Evolutionary conservation across 208 protist genomes (phyloP), one percentile per base, ranked within the genome.

Genomic region (Trypanosomatidae sp.): DNA sequence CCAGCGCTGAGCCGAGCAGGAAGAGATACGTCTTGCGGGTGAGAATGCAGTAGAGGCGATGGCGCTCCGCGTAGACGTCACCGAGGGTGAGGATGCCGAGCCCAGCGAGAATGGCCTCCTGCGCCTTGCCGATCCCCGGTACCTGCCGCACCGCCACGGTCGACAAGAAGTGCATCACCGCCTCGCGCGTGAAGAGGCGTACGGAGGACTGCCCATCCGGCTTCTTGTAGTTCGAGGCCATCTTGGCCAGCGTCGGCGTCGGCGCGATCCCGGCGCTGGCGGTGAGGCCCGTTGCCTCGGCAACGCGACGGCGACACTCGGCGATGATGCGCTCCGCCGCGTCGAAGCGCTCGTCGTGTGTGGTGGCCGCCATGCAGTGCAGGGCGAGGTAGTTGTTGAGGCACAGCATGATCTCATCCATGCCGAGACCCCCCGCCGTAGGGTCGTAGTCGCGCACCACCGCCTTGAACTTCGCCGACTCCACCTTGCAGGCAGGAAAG

Each of bases 201-300:
- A 93, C 73, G 0, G 82, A 49, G 59, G 88, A 90, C 81, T 98
- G 95, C 17, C 95, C 97, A 67, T 98, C 91, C 12, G 97, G 97
- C 77, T 98, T 98, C 55, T 97, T 91, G 66, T 88, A 81, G 68
- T 98, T 97, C 8, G 88, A 86, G 30, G 82, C 88, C 28, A 98
- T 96, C 82, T 98, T 98, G 13, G 92, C 82, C 47, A 98, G 77
- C 39, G 88, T 86, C 15, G 77, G 56, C 8, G 92, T 96, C 8
- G 90, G 82, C 3, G 81, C 91, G 47, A 98, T 94, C 36, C 93
- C 90, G 25, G 84, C 92, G 64, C 88, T 94, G 36, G 80, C 74
- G 13, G 95, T 97, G 55, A 97, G 71, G n/a, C 77, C 67, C 13
- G 90, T 95, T 41, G 68, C 77, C 50, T 74, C 77, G 28, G 71